Evolutionary conservation across 805 yeast species (phyloP).

Genomic region (Ogataea minuta): DNA sequence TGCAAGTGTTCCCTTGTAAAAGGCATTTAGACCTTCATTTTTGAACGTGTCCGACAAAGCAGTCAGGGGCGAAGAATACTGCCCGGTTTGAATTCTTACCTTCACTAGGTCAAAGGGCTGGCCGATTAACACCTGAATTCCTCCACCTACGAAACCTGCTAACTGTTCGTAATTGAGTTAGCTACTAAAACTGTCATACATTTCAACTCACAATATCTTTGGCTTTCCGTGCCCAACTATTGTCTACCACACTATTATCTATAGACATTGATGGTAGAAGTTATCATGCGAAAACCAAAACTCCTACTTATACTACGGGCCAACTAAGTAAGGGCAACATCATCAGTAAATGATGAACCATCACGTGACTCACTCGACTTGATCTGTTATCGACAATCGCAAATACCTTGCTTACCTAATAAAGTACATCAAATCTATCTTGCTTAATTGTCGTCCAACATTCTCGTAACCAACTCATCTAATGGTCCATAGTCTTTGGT

Average conservation of each 20-base stretch:
- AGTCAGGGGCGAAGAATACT: slow-evolving; percentile 48
- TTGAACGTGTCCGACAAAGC: slow-evolving; percentile 53
- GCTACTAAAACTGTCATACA: background rate
- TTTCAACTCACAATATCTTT: slow-evolving; percentile 44
- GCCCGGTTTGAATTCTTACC: slow-evolving; percentile 70
- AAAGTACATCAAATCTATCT: background rate
- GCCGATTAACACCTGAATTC: slow-evolving; percentile 53
- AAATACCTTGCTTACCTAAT: background rate
- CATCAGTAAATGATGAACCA: slow-evolving; percentile 16
- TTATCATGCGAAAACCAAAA: background rate
- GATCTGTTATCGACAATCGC: no score
- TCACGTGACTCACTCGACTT: no score
- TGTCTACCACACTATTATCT: slow-evolving; percentile 26
- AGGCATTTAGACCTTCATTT: slow-evolving; percentile 60
- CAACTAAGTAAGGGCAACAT: background rate
- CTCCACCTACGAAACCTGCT: slow-evolving; percentile 56
- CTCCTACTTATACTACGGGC: no score
- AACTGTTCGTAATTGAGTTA: slow-evolving; percentile 24
- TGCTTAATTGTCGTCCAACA: slow-evolving; percentile 44
- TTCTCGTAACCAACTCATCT: slow-evolving; percentile 72
- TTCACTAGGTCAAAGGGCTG: slow-evolving; percentile 73
- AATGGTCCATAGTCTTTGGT: slow-evolving; percentile 90
- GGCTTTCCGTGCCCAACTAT: slow-evolving; percentile 42
- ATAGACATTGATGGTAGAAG: slow-evolving; percentile 1
- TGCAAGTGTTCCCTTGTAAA: slow-evolving; percentile 66